Base-by-base conservation (phyloP, 139 green algal species). In the Coccomyxa sp. region DNA sequence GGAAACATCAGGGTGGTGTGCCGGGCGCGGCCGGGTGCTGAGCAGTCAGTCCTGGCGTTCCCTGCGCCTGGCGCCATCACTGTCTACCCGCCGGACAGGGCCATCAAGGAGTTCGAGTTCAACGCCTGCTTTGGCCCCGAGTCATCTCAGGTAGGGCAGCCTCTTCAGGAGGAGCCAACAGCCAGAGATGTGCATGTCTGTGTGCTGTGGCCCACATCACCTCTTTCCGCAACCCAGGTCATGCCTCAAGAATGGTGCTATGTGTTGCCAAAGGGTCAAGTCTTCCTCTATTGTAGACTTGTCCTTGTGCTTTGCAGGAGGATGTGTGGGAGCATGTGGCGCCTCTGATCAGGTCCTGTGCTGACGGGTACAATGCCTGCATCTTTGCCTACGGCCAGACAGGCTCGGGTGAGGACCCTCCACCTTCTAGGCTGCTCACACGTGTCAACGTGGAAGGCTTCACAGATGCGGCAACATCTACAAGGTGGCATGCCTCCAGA, bases 1-100 rank as follows among this genome's bases (percentile, higher is more conserved):
- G 93, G 93, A 73, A 90, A 83, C 79, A 97, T 97, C 83, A 85
- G 93, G 31, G 93, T 97, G 1, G 96, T 93, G 83, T 96, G 91
- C 87, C 85, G 93, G 38, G 86, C 95, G 31, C 86, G 93, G 0
- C 92, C 92, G 0, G 34, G 22, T 33, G 35, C 38, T 70, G 75
- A 7, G 93, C 91, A 55, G 12, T n/a, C 44, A 44, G 12, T 24
- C 33, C 10, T 38, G 71, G 35, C 71, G n/a, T 58, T 58, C 2
- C 71, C 39, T 1, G 0, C 31, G 39, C 38, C 35, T n/a, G n/a
- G 39, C 37, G 76, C 85, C 58, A 39, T 94, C 34, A 74, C 68
- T 1, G 75, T 94, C 36, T 75, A 14, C 31, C 72, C 70, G 58
- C 77, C 69, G 16, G 83, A 90, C 80, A 81, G 58, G 69, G 74